Conservation (phyloP, 148 eudicot genomes). For the Fallopia convolvulus region DNA sequence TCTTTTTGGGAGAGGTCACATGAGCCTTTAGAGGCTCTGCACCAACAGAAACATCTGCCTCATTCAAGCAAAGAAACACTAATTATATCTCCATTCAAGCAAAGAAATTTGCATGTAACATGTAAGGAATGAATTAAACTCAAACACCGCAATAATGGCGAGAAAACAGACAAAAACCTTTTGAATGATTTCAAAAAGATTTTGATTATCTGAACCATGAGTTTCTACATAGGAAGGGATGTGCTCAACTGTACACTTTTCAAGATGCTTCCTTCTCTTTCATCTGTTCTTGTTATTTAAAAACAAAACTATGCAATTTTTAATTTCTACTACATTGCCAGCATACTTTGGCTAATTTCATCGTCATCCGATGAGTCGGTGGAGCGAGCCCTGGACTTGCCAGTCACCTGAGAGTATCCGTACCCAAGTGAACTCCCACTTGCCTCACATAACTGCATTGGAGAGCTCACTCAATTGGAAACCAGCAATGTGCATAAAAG, state of each 20-base stretch:
- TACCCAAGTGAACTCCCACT: slow-evolving; percentile 12
- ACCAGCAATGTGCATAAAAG: background rate
- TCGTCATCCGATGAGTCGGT: slow-evolving; percentile 2
- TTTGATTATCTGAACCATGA: background rate
- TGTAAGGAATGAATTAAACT: too few species aligned
- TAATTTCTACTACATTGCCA: background rate
- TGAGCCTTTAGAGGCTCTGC: too few species aligned
- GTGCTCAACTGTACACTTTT: background rate
- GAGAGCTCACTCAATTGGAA: background rate
- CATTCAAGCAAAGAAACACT: too few species aligned
- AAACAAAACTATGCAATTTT: background rate
- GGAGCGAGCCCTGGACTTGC: background rate
- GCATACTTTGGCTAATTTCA: background rate
- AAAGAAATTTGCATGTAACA: too few species aligned
- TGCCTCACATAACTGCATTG: background rate
- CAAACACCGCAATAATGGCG: too few species aligned
- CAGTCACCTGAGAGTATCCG: slow-evolving; percentile 6
- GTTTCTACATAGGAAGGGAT: background rate
- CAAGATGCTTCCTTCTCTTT: background rate
- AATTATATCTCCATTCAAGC: too few species aligned
- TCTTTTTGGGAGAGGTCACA: too few species aligned
- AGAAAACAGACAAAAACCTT: too few species aligned
- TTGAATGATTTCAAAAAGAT: background rate
- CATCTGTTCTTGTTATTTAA: background rate
- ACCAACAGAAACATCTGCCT: too few species aligned